phyloP scores from a whole-genome alignment of 108 stramenopile species.

The Fragilariopsis cylindrus region DNA sequence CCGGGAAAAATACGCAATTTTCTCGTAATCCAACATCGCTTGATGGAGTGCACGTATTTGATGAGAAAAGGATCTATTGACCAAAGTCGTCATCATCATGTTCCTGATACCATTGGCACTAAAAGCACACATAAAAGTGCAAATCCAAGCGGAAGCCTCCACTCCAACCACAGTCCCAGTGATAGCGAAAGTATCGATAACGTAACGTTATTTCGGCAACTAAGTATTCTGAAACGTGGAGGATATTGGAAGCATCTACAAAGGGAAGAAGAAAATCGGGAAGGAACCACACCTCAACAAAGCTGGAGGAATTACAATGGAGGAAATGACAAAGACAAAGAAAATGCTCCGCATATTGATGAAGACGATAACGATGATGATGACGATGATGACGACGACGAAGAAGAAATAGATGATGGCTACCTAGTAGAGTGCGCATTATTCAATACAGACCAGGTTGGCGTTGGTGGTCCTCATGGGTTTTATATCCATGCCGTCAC shows the following conservation, averaged over 20 bases:
- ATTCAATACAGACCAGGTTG: not conserved
- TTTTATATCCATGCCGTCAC: not conserved
- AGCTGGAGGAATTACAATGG: not conserved
- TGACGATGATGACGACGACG: not conserved
- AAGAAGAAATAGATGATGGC: not conserved
- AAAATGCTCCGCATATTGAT: not conserved
- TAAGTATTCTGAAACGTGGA: not conserved
- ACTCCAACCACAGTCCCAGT: too few species aligned
- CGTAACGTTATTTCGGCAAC: not conserved
- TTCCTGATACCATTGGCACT: not conserved
- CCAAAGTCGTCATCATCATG: not conserved
- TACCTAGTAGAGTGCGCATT: not conserved
- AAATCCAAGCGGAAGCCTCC: too few species aligned
- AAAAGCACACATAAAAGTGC: too few species aligned
- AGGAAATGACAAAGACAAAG: not conserved
- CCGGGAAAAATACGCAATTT: too few species aligned
- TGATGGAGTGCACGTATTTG: too few species aligned
- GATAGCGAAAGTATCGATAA: not conserved
- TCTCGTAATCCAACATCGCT: too few species aligned
- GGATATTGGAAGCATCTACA: not conserved
- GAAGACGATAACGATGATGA: not conserved
- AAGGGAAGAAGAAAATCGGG: not conserved
- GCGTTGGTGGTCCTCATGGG: not conserved
- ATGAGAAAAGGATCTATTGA: not conserved
- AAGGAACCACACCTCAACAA: too few species aligned